Evolutionary conservation across 2,329 filamentous ascomycete species (phyloP), one percentile per base, ranked within the genome.

Genomic region (Trichothecium roseum): DNA sequence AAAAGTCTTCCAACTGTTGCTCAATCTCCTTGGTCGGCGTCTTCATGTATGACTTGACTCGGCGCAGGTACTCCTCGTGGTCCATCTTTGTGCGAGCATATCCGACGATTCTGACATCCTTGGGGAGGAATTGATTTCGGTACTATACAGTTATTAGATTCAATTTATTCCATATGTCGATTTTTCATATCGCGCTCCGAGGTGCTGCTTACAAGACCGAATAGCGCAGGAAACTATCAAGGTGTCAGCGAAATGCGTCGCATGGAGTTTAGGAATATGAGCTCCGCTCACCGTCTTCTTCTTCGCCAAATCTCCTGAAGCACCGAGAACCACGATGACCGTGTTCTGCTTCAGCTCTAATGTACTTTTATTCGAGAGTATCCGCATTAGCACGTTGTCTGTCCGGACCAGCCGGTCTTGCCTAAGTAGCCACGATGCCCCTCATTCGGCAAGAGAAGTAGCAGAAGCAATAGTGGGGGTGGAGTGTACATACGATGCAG

Each of bases 41-140:
- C 76, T 98, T 96, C 70, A 98, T 98, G 69, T 95, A 93, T 41
- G 87, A 94, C 66, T 84, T 89, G 64, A 98, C 87, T 49, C 91
- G 78, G 66, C 81, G 84, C 57, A 96, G 74, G 69, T 84, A 96
- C 63, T 98, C 91, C 45, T 86, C 80, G 54, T 89, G 87, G 67
- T 96, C 88, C 91, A 98, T 98, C 73, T 95, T 95, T 51, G 91
- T 98, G 59, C 91, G 81, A 52, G 91, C 91, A 85, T 98, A 98
- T 69, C 91, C 91, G 53, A 98, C 79, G 58, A 98, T 95, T 63
- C 80, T 84, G 64, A 94, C 87, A 63, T 93, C 87, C 66, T 94
- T 94, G 52, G 79, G 91, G 35, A 98, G 84, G 70, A 96, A 98
- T 65, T 95, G 89, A 71, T 98, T 98, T 58, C 91, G 86, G 69